Percentiles rank a stretch among this genome's conserved stretches.
Conservation (phyloP, 2,329 filamentous ascomycete genomes). For the Talaromyces pinophilus region DNA sequence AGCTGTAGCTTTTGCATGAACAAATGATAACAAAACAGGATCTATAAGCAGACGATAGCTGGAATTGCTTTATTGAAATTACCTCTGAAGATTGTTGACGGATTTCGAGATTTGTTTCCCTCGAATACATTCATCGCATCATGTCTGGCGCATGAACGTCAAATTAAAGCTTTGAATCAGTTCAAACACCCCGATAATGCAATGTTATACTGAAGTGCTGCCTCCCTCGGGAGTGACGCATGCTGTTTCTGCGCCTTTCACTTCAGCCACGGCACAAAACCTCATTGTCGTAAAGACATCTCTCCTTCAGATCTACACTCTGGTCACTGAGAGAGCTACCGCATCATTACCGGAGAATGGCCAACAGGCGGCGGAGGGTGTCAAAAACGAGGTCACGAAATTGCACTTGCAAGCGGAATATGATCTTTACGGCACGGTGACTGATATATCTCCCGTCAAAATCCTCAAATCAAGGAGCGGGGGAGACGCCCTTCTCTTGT, state of each 20-base stretch:
- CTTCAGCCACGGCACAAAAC: conserved; percentile 74
- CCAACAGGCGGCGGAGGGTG: conserved; percentile 46
- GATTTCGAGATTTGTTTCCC: background rate
- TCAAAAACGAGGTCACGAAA: conserved; percentile 55
- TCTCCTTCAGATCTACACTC: conserved; percentile 84
- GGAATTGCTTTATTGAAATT: background rate
- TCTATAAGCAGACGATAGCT: background rate
- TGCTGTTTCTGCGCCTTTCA: conserved; percentile 76
- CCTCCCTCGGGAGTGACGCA: conserved; percentile 93
- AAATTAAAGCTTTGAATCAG: conserved; percentile 9
- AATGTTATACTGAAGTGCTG: conserved; percentile 95
- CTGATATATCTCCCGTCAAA: conserved; percentile 76
- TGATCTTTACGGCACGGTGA: conserved; percentile 78
- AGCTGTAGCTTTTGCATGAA: conserved; percentile 1
- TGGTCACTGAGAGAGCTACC: conserved; percentile 59
- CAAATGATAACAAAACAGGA: background rate
- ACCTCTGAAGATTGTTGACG: background rate
- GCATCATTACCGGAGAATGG: conserved; percentile 61
- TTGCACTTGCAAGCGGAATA: conserved; percentile 85
- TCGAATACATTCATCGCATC: conserved; percentile 13
- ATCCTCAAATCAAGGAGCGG: conserved; percentile 71
- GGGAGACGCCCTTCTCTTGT: conserved; percentile 79
- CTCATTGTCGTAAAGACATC: conserved; percentile 91
- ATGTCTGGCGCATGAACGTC: conserved; percentile 16
- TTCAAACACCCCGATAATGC: conserved; percentile 59